Base-by-base conservation (phyloP, 768 basidiomycete species). In the Auriculariales sp. region DNA sequence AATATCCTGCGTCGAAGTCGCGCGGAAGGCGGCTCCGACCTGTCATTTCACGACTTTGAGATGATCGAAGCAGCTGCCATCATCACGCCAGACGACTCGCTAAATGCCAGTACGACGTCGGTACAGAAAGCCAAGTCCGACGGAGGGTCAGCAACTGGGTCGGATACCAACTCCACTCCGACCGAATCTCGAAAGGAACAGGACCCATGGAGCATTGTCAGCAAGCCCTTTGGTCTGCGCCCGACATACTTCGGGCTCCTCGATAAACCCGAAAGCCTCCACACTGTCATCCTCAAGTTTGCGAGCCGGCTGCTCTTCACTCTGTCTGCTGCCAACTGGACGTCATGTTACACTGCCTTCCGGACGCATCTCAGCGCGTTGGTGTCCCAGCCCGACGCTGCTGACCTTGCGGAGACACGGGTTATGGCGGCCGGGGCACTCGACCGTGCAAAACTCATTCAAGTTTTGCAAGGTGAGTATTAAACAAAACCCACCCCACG, bases 311-410 rank as follows among this genome's bases (percentile, higher is more conserved):
- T 93, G 53, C 75, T 94, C 25, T 91, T 84, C 59, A 81, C 83
- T 59, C 72, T 97, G 14, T 91, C 91, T 2, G 82, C 85, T 1
- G 83, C 83, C 11, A 93, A 94, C 61, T 95, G 91, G 89, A 62
- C 65, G 47, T 75, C 85, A 6, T 81, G 94, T 12, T 78, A 84
- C 56, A 64, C 71, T n/a, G 72, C 87, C 28, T 72, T 93, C 49
- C 74, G 79, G 39, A 63, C 67, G 39, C 83, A 82, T 64, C 82
- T 92, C 28, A 74, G 78, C 36, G 67, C 69, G 51, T 71, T 92
- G 24, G 79, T 81, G 0, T 54, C 57, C 58, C 46, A 64, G 2
- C 66, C 64, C 47, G 73, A 73, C 36, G 68, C 68, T 29, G 72
- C 77, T 0, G 90, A 94, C 59, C 70, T 77, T 2, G 68, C 78